Evolutionary conservation across 169 alveolate species (phyloP).

Genomic region (Amoebophrya sp.): DNA sequence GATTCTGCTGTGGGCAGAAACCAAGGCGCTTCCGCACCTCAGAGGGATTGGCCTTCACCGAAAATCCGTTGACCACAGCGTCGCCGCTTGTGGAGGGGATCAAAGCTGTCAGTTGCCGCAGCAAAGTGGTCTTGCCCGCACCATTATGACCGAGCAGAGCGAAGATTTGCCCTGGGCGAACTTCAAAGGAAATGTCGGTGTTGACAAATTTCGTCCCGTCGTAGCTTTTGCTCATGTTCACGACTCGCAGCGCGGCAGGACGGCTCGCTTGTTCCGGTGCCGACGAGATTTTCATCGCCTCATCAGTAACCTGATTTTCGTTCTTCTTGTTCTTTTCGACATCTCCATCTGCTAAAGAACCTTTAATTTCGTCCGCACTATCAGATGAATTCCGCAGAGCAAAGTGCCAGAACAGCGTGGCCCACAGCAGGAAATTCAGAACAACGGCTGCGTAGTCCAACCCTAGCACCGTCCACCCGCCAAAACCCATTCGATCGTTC

Average conservation of each 20-base stretch:
- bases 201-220: neutral
- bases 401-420: neutral
- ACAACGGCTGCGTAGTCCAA: neutral
- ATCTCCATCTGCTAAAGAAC: neutral
- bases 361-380: too few species aligned
- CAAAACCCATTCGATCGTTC: neutral
- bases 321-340: neutral
- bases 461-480: neutral
- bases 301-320: neutral
- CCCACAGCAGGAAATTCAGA: neutral
- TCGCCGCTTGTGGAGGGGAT: constrained; percentile 57
- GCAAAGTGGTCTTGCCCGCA: constrained; percentile 79
- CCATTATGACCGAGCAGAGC: constrained; percentile 82
- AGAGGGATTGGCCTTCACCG: neutral
- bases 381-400: too few species aligned
- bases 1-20: constrained; percentile 7
- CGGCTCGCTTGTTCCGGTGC: neutral
- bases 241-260: neutral
- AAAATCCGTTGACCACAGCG: constrained; percentile 50
- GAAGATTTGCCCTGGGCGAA: constrained; percentile 42
- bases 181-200: neutral
- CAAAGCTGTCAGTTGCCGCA: constrained; percentile 64
- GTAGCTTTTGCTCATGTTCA: neutral
- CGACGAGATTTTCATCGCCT: neutral
- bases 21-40: neutral